Conservation (phyloP, 345 rosid genomes). For the Cardamine occulta region DNA sequence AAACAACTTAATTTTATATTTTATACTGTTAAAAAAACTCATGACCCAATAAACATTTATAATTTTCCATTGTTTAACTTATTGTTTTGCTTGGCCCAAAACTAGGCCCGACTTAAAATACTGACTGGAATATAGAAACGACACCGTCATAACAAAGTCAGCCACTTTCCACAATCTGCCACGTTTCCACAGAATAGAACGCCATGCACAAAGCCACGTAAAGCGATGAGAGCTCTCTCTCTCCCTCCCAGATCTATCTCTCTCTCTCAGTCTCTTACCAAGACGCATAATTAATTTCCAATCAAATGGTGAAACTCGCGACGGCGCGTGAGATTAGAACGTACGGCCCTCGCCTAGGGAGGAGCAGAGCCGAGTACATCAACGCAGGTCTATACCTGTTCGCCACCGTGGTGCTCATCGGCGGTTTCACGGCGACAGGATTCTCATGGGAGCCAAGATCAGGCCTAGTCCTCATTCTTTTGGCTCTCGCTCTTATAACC, state of each 20-base stretch:
- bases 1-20: background rate
- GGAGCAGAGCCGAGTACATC: constrained; percentile 73
- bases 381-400: constrained; percentile 77
- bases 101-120: constrained; percentile 8
- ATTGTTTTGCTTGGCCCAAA: constrained; percentile 19
- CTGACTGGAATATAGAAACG: background rate
- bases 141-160: background rate
- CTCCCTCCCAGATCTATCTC: constrained; percentile 15
- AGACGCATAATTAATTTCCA: constrained; percentile 5
- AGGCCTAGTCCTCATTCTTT: constrained; percentile 67
- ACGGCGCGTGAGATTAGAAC: constrained; percentile 73
- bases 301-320: constrained; percentile 83
- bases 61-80: too few relatives aligned
- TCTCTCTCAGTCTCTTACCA: constrained; percentile 1
- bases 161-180: constrained; percentile 24
- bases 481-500: constrained; percentile 54
- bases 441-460: constrained; percentile 70
- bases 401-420: constrained; percentile 58
- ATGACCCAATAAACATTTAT: background rate
- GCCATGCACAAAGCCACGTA: constrained; percentile 65
- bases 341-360: constrained; percentile 62
- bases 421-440: constrained; percentile 65
- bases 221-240: background rate
- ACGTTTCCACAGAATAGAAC: constrained; percentile 34
- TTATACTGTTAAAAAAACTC: background rate